Evolutionary conservation across 208 protist genomes (phyloP).

Genomic region (Trypanosoma cruzi): DNA sequence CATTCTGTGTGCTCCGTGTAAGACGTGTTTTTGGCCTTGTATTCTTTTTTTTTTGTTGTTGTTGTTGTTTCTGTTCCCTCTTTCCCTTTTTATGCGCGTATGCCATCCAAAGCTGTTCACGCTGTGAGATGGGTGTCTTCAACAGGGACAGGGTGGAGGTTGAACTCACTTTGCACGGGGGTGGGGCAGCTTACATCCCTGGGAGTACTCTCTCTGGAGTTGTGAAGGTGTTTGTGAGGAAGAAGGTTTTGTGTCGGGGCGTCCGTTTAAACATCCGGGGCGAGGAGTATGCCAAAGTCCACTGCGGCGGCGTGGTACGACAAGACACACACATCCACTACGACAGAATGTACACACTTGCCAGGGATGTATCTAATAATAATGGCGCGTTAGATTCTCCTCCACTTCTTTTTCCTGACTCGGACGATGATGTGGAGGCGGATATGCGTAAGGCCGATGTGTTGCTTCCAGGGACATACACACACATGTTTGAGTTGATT

Average conservation of each 20-base stretch:
- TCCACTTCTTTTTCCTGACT: not conserved
- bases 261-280: slow-evolving; percentile 4
- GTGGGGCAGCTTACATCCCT: slow-evolving; percentile 3
- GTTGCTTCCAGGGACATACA: not conserved
- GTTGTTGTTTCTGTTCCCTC: not conserved
- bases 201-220: slow-evolving; percentile 14
- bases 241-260: not conserved
- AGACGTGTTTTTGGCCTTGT: not conserved
- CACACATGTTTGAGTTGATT: slow-evolving; percentile 4
- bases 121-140: not conserved
- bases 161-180: not conserved
- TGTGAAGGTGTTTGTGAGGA: slow-evolving; percentile 14
- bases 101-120: not conserved
- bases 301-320: not conserved
- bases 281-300: slow-evolving; percentile 15
- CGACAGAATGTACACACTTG: slow-evolving; percentile 19
- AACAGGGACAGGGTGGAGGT: slow-evolving; percentile 1
- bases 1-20: not conserved
- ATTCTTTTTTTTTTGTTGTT: slow-evolving; percentile 26
- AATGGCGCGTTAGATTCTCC: not conserved
- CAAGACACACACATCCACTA: slow-evolving; percentile 7
- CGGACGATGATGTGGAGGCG: not conserved
- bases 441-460: not conserved
- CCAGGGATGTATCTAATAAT: not conserved
- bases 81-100: slow-evolving; percentile 6